Evolutionary conservation across 2,329 filamentous ascomycete species (phyloP).

Genomic region (Fusarium stilboides): DNA sequence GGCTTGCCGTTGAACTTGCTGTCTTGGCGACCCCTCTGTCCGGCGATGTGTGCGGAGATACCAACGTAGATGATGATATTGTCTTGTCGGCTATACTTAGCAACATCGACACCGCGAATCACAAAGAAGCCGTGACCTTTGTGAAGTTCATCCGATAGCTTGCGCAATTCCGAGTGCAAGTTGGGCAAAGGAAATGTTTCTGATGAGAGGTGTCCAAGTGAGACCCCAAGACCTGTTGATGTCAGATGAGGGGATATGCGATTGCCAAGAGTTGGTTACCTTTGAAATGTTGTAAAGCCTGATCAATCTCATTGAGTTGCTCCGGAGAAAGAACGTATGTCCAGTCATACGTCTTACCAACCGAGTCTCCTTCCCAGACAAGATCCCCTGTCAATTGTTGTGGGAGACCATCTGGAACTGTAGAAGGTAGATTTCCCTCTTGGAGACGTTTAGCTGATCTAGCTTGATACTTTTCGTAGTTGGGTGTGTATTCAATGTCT

Average conservation of each 20-base stretch:
- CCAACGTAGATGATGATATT: conserved; percentile 74
- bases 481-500: conserved; percentile 33
- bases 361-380: conserved; percentile 34
- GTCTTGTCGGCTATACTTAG: conserved; percentile 68
- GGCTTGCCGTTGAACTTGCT: conserved; percentile 60
- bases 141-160: conserved; percentile 69
- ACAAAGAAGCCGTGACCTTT: conserved; percentile 73
- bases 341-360: conserved; percentile 30
- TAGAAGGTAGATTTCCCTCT: background rate
- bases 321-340: conserved; percentile 15
- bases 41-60: conserved; percentile 70
- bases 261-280: fast-evolving
- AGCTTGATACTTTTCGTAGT: conserved; percentile 23
- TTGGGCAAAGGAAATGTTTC: conserved; percentile 70
- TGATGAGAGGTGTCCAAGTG: conserved; percentile 55
- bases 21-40: conserved; percentile 68
- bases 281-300: conserved; percentile 28
- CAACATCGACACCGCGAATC: conserved; percentile 69
- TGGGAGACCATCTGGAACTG: conserved; percentile 24
- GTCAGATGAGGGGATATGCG: background rate
- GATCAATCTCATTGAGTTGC: conserved; percentile 21
- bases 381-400: conserved; percentile 19
- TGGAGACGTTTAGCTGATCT: background rate
- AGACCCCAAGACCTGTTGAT: conserved; percentile 1
- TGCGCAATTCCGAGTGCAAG: conserved; percentile 65